phyloP scores from a whole-genome alignment of 257 asterid genomes.

The Salvia hispanica region DNA sequence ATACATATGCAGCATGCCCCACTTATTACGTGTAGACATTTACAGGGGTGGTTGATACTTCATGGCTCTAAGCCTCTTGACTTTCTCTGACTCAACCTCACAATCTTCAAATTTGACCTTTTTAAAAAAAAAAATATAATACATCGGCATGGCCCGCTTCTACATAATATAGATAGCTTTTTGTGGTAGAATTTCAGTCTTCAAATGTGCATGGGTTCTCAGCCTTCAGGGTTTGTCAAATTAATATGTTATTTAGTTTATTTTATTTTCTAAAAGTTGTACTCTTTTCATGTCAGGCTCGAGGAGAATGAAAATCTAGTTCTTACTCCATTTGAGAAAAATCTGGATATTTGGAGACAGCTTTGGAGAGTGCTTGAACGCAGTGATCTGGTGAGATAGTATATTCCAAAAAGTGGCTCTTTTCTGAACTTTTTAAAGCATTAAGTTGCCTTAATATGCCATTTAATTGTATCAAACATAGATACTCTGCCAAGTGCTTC shows the following conservation, averaged over 20 bases:
- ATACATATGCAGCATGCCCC: not conserved
- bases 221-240: not conserved
- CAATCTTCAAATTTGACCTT: no score
- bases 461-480: constrained; percentile 8
- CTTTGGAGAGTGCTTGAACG: constrained; percentile 99
- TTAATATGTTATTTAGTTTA: not conserved
- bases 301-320: constrained; percentile 94
- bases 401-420: constrained; percentile 15
- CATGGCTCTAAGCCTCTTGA: constrained; percentile 1
- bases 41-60: not conserved
- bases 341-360: constrained; percentile 98
- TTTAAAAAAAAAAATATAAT: no score
- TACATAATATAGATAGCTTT: not conserved
- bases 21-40: not conserved
- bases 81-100: no score
- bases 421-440: constrained; percentile 6
- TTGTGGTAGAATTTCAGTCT: not conserved
- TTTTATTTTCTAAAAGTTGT: constrained; percentile 17
- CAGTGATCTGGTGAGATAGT: constrained; percentile 84
- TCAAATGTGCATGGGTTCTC: not conserved
- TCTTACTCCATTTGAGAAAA: constrained; percentile 97
- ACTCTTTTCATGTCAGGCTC: constrained; percentile 55
- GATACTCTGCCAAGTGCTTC: not conserved
- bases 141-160: no score
- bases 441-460: constrained; percentile 17